Conservation (phyloP, 1,284 basidiomycete species). For the Sanghuangporus weigelae region DNA sequence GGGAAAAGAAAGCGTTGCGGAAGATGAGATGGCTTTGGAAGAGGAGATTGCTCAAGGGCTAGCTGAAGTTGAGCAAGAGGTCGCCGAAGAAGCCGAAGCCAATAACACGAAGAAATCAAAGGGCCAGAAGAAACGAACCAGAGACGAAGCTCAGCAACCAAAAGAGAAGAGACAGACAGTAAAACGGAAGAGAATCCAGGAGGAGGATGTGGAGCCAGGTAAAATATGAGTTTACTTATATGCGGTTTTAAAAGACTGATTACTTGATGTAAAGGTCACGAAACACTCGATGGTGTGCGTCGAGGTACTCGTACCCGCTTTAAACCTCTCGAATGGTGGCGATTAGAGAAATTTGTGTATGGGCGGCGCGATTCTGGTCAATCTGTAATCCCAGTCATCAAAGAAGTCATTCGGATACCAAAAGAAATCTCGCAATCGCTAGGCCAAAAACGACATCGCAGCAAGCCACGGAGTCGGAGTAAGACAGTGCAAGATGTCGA, state of each 20-base stretch:
- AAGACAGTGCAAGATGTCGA: conserved; percentile 29
- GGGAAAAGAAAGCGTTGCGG: conserved; percentile 32
- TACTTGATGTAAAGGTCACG: background rate
- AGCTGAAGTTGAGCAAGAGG: conserved; percentile 36
- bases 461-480: conserved; percentile 36
- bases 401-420: conserved; percentile 76
- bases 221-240: background rate
- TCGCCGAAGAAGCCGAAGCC: conserved; percentile 29
- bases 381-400: conserved; percentile 72
- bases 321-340: conserved; percentile 87
- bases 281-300: conserved; percentile 52
- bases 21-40: conserved; percentile 31
- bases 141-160: background rate
- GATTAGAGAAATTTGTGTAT: conserved; percentile 87
- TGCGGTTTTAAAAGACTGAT: background rate
- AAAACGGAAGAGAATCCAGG: conserved; percentile 11
- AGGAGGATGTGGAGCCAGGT: conserved; percentile 8
- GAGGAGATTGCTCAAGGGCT: conserved; percentile 50
- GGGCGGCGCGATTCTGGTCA: conserved; percentile 50
- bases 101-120: conserved; percentile 8
- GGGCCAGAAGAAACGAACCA: conserved; percentile 17
- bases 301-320: conserved; percentile 70
- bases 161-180: conserved; percentile 13
- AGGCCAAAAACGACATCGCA: conserved; percentile 40
- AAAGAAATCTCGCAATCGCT: conserved; percentile 58